Evolutionary conservation across 139 green algal species (phyloP).

Genomic region (Chlorella sp.): DNA sequence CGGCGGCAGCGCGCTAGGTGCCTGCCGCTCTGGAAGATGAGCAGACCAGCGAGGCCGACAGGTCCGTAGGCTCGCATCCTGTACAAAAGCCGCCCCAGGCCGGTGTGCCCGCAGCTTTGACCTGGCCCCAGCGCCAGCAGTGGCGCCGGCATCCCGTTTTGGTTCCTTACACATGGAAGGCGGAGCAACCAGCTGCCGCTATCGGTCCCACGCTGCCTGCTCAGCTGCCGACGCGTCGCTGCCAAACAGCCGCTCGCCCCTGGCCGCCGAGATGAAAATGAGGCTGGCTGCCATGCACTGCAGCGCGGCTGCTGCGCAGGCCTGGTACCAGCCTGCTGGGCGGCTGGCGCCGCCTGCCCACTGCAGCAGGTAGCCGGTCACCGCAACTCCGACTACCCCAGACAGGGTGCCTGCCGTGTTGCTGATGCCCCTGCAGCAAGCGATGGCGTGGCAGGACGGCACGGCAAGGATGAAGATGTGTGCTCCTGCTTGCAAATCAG

Average conservation of each 20-base stretch:
- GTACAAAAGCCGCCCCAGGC: too few relatives aligned
- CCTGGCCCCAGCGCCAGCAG: too few relatives aligned
- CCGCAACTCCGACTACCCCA: slow-evolving; percentile 91
- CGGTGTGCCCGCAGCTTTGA: too few relatives aligned
- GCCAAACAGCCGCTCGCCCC: slow-evolving; percentile 72
- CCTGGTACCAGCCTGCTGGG: slow-evolving; percentile 77
- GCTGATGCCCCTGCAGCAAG: slow-evolving; percentile 54
- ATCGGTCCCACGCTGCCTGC: too few relatives aligned
- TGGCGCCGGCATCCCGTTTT: too few relatives aligned
- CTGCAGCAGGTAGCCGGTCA: slow-evolving; percentile 91
- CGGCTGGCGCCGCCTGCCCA: slow-evolving; percentile 54
- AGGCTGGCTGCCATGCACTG: slow-evolving; percentile 72
- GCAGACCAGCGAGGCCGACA: too few relatives aligned
- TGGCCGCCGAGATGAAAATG: slow-evolving; percentile 82
- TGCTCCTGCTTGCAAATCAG: too few relatives aligned
- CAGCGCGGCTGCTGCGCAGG: slow-evolving; percentile 64
- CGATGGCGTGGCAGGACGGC: not conserved
- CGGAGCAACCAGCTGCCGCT: too few relatives aligned
- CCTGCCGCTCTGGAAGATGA: too few relatives aligned
- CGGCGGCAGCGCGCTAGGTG: too few relatives aligned
- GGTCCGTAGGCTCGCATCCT: too few relatives aligned
- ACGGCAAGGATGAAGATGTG: not conserved
- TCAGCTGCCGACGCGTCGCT: slow-evolving; percentile 22
- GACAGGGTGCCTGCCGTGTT: slow-evolving; percentile 88
- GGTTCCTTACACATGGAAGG: too few relatives aligned